Percentiles rank a stretch among this genome's conserved stretches.
Evolutionary conservation across 257 asterid species (phyloP).

Genomic region (Fraxinus quadrangulata): DNA sequence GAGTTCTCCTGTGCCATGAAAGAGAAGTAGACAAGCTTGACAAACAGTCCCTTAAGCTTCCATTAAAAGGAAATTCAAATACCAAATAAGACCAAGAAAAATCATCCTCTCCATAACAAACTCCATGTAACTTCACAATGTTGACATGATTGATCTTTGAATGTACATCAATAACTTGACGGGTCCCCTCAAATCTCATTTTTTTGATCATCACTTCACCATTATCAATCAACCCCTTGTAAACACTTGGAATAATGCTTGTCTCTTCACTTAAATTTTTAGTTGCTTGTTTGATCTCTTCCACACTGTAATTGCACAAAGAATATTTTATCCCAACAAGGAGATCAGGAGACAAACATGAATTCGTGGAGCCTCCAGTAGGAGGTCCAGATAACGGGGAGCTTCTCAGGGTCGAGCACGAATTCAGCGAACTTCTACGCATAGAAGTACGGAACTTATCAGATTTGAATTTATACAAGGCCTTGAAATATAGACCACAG

Average conservation of each 20-base stretch:
- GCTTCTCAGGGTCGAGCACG: conserved; percentile 56
- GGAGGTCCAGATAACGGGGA: conserved; percentile 45
- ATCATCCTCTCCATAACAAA: conserved; percentile 53
- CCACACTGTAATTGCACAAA: conserved; percentile 44
- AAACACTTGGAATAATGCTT: conserved; percentile 35
- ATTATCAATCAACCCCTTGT: conserved; percentile 48
- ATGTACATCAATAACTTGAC: conserved; percentile 56
- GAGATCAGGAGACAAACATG: conserved; percentile 72
- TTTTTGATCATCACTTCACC: conserved; percentile 50
- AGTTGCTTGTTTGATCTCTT: conserved; percentile 54
- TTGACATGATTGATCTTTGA: conserved; percentile 72
- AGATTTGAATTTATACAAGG: conserved; percentile 40
- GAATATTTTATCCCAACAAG: conserved; percentile 62
- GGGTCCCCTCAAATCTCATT: conserved; percentile 46
- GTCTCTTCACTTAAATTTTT: conserved; percentile 34
- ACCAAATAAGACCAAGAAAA: conserved; percentile 52
- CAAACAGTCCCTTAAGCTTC: conserved; percentile 58
- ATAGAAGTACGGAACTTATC: conserved; percentile 23
- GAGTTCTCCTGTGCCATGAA: conserved; percentile 58
- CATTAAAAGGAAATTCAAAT: conserved; percentile 61
- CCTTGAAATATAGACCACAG: conserved; percentile 42
- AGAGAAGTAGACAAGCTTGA: conserved; percentile 32
- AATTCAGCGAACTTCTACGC: conserved; percentile 35
- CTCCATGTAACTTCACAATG: conserved; percentile 63
- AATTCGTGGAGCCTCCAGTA: conserved; percentile 45